Base-by-base conservation (phyloP, 306 rosid genomes). In the Hylodesmum podocarpum region DNA sequence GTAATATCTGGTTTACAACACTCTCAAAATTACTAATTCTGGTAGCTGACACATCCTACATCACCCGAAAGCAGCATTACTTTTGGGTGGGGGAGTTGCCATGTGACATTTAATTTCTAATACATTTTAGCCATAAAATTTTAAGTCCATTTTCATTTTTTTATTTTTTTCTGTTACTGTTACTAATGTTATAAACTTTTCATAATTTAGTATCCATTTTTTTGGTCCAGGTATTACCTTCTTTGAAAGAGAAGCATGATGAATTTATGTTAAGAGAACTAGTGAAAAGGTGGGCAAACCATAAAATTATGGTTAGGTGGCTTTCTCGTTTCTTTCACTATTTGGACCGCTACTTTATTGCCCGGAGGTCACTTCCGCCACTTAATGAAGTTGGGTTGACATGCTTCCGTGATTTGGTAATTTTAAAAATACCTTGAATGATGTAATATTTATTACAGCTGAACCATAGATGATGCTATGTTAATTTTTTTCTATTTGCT, bases 191-290 rank as follows among this genome's bases (percentile, higher is more conserved):
- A 64, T 22, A 22, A 54, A 15, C 39, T 47, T 75, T 39, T 40
- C 22, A 28, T 46, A 16, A 34, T 29, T 27, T 15, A 65, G 3
- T 55, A 54, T 36, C 25, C 25, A 18, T 40, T 13, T 66, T 33
- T 40, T 63, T 51, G 10, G 18, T 67, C 82, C 64, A 93, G 97
- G 98, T 90, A 53, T 65, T 90, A 57, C 97, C 97, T 14, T 84
- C 97, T 66, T 74, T 93, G 80, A 82, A 84, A 81, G 97, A 90
- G 83, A 93, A 90, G 79, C 97, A 88, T 7, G 94, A 86, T 71
- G 96, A 91, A 44, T 89, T 86, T 79, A 87, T 93, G 94, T 72
- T 93, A 82, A 86, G 87, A 53, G 98, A 93, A 75, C 91, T 93
- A 63, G 93, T 88, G 27, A 86, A 76, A 76, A 86, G 98, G 81